Percentiles rank a stretch among this genome's conserved stretches.
Conservation (phyloP, 1,139 yeast species). For the Petasospora rhodanensis region DNA sequence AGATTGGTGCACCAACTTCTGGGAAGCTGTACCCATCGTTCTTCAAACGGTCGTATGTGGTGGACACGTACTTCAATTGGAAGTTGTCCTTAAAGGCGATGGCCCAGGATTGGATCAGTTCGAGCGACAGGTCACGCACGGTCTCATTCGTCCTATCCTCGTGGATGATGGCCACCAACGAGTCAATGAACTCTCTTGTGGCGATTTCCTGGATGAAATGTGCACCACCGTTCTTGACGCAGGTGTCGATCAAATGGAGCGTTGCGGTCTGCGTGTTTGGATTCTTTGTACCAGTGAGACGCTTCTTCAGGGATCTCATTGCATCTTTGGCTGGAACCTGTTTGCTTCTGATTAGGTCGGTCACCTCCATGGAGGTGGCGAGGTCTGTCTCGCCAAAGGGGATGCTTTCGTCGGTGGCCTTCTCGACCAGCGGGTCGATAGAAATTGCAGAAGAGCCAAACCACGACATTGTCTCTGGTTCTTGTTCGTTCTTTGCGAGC, state of each 20-base stretch:
- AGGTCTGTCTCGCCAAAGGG: constrained; percentile 91
- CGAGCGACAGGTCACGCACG: constrained; percentile 58
- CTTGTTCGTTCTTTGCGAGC: no score
- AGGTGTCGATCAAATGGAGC: constrained; percentile 73
- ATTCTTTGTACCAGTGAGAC: constrained; percentile 60
- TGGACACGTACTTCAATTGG: constrained; percentile 62
- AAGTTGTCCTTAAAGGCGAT: constrained; percentile 65
- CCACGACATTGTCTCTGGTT: constrained; percentile 58
- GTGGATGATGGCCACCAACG: constrained; percentile 42
- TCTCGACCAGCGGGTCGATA: constrained; percentile 61
- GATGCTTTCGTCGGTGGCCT: constrained; percentile 83
- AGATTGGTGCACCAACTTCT: constrained; percentile 30
- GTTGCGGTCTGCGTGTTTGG: constrained; percentile 78
- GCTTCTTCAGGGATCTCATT: constrained; percentile 74
- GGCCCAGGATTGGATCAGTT: constrained; percentile 73
- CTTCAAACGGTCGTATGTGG: constrained; percentile 54
- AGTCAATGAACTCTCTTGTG: constrained; percentile 83
- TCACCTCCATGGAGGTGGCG: constrained; percentile 75
- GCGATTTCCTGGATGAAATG: constrained; percentile 80
- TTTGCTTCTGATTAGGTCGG: constrained; percentile 83
- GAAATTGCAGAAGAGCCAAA: constrained; percentile 45
- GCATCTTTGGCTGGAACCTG: constrained; percentile 80
- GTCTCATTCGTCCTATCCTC: constrained; percentile 35
- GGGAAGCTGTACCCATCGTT: constrained; percentile 71
- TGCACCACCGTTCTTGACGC: constrained; percentile 89